Evolutionary conservation across 1,284 basidiomycete genomes (phyloP), one percentile per base, ranked within the genome.

Genomic region (Vanrija pseudolonga): DNA sequence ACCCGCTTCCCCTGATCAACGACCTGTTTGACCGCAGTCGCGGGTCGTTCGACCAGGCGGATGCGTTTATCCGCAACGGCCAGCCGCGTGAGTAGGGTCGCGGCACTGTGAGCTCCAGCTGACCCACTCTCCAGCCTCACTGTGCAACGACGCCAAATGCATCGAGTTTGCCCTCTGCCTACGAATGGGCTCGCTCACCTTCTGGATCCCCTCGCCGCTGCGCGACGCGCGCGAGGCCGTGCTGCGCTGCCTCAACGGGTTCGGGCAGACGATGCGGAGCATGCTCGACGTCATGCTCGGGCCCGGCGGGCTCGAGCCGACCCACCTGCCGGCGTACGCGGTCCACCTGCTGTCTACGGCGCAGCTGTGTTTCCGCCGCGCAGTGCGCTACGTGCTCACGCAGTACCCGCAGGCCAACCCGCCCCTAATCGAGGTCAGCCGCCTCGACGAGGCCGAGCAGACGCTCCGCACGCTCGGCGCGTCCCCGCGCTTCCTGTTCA

Each of bases 151-250:
- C 40, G 54, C 55, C 18, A 37, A 39, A 12, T 45, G 47, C 18
- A 26, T 56, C 20, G 45, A 51, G 32, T 60, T 56, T 22, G 48
- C 50, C 1, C 15, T 56, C 12, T 45, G 47, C 20, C 9, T 60
- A 4, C 54, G 58, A 32, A 38, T 56, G 32, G 52, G 55, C 14
- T 37, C 42, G 1, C 52, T 60, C 12, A 46, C 48, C 20, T 49
- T 36, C 2, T 56, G 54, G 54, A 53, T 60, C 45, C 58, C 58
- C 6, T 45, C 45, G 20, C 58, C 58, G 18, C 52, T 60, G n/a
- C 17, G 24, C 18, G 43, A 46, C 17, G 45, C 44, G 37, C 56
- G 56, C 32, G 48, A 57, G 38, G 23, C 28, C 6, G 45, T 26
- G 12, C 28, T 51, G 5, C 32, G 32, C n/a, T 41, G 47, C 37